Evolutionary conservation across 345 rosid species (phyloP), one percentile per base, ranked within the genome.

Genomic region (Trapa incisa): DNA sequence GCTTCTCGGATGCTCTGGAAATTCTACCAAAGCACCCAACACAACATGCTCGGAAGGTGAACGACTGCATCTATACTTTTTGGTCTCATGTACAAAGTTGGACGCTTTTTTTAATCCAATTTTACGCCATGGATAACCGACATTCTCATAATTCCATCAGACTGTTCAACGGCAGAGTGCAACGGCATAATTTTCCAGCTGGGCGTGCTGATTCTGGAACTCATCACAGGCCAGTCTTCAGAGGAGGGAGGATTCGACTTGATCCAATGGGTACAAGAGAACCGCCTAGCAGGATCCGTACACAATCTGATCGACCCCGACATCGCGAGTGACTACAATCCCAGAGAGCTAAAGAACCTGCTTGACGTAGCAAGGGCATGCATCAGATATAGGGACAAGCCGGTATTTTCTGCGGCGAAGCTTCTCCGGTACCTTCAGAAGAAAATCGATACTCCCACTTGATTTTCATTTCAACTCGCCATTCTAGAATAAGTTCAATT

Each of bases 271-370:
- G 86, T 91, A 60, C 89, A 82, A 73, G 89, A 84, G 73, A 77
- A 88, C 37, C 78, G 85, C 65, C 71, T 84, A 11, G 73, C 85
- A 61, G 84, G 78, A 70, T 90, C 96, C 6, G 81, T 88, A 7
- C 82, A 86, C 41, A 87, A 80, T 67, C 87, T 94, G 92, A 87
- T 94, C 69, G 95, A 94, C 68, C 97, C 99, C 1, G 99, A 90
- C 71, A 83, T 94, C 2, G 96, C 96, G 11, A 78, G 80, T 74
- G 76, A 73, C 67, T 89, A 87, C 47, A 79, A 76, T 70, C 82
- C 89, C 2, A 79, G 66, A 58, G 89, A 89, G 76, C 91, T 94
- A 47, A 87, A 78, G 76, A 80, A 79, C 68, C 91, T 87, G 58
- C 82, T 92, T 15, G 84, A 85, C 4, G 85, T 88, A 35, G 97